Evolutionary conservation across 805 yeast genomes (phyloP), one percentile per base, ranked within the genome.

Genomic region (Brettanomyces naardenensis): DNA sequence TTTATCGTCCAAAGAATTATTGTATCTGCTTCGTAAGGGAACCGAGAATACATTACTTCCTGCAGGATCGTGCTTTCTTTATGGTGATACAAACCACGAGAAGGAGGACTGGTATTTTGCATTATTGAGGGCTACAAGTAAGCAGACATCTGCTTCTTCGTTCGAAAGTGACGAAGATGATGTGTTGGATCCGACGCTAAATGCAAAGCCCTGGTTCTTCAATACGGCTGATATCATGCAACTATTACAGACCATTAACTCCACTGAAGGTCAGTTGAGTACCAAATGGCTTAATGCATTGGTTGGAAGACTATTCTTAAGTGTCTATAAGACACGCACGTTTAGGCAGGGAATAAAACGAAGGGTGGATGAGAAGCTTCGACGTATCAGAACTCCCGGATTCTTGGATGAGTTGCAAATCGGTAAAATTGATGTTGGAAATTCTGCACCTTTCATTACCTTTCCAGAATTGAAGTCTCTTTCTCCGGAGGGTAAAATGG

Each of bases 41-140:
- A n/a, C 38, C 19, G 28, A 38, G 3, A 60, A 51, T 44, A 65
- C 51, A 0, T 17, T 25, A 1, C 61, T 68, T 4, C 69, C 72
- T 17, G 55, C 51, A 29, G 53, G 52, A 5, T 52, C 66, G 1
- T 73, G 73, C 49, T 90, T 72, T 56, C 58, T 90, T 3, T 85
- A 87, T 56, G 73, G 80, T 31, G 95, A 87, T 47, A 70, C 77
- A 35, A 86, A 88, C 47, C 71, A 71, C 39, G 88, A 81, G 33
- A 90, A 90, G 52, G 98, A 92, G 58, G 95, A 90, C 55, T 80
- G 96, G 83, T 92, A 90, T 55, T 88, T 87, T 58, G 78, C 85
- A 1, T 64, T 92, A 38, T 67, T 90, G n/a, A 67, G 80, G 40
- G 94, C 94, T 1, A 73, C 90, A 0, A 82, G 80, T 42, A 45